phyloP scores from a whole-genome alignment of 805 yeast species.

The Yarrowia hollandica region DNA sequence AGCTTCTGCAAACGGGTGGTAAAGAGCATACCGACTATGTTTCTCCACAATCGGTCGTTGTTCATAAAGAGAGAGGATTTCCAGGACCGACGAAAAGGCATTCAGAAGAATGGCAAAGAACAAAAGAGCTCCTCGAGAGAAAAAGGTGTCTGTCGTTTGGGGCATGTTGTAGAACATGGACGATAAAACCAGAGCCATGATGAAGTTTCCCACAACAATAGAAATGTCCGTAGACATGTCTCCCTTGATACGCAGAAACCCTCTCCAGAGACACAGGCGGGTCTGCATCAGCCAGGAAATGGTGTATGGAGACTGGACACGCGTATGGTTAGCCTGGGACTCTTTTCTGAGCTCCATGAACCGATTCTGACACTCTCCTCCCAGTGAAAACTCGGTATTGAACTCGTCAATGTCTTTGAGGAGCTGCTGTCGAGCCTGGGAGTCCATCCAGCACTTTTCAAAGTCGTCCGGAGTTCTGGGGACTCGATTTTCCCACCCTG shows the following conservation, averaged over 20 bases:
- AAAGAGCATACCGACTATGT: slow-evolving; percentile 57
- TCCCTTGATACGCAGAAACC: slow-evolving; percentile 54
- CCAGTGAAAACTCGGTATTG: background rate
- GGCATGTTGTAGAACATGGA: slow-evolving; percentile 57
- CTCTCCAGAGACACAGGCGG: slow-evolving; percentile 43
- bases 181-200: slow-evolving; percentile 56
- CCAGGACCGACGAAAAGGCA: slow-evolving; percentile 49
- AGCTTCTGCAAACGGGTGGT: slow-evolving; percentile 65
- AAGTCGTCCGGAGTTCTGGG: slow-evolving; percentile 1
- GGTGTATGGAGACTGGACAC: background rate
- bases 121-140: slow-evolving; percentile 59
- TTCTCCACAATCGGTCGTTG: slow-evolving; percentile 59
- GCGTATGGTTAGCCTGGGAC: slow-evolving; percentile 1
- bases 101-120: slow-evolving; percentile 54
- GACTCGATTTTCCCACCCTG: background rate
- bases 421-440: slow-evolving; percentile 47
- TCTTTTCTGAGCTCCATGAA: slow-evolving; percentile 5
- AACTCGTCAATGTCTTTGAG: slow-evolving; percentile 34
- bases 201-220: slow-evolving; percentile 48
- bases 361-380: background rate
- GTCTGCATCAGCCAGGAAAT: slow-evolving; percentile 10
- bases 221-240: slow-evolving; percentile 51
- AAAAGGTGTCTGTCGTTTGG: slow-evolving; percentile 52
- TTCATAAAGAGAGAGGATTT: slow-evolving; percentile 47
- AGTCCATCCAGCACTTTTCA: slow-evolving; percentile 43